Evolutionary conservation across 1,284 basidiomycete genomes (phyloP).

Genomic region (Rhodotorula glutinis): DNA sequence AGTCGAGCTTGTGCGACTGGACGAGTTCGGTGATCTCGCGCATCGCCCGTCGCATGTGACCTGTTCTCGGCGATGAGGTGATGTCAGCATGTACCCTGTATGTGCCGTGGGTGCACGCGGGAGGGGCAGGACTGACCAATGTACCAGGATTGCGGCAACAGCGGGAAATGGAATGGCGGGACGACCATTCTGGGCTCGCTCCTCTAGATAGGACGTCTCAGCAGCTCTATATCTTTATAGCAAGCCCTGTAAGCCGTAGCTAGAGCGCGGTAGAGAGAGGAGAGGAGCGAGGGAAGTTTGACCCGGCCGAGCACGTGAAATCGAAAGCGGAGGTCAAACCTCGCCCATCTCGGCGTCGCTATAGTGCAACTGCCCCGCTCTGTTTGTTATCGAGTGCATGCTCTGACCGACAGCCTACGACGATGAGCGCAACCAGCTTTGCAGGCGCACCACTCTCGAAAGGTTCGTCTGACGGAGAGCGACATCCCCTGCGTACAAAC

Average conservation of each 20-base stretch:
- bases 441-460: slow-evolving; percentile 69
- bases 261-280: no score
- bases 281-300: no score
- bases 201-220: no score
- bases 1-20: slow-evolving; percentile 64
- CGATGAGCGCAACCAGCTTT: slow-evolving; percentile 34
- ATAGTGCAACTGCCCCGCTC: no score
- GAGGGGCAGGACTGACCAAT: slow-evolving; percentile 38
- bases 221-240: no score
- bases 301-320: no score
- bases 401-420: not conserved
- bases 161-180: slow-evolving; percentile 36
- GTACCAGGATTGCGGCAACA: slow-evolving; percentile 37
- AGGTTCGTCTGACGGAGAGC: slow-evolving; percentile 57
- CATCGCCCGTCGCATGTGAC: slow-evolving; percentile 90
- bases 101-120: no score
- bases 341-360: no score
- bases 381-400: not conserved
- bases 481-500: no score
- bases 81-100: no score
- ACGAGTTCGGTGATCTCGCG: slow-evolving; percentile 72
- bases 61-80: slow-evolving; percentile 54
- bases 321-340: no score
- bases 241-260: no score
- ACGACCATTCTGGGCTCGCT: slow-evolving; percentile 4